phyloP scores from a whole-genome alignment of 257 asterid genomes.

The Solanum chaucha region DNA sequence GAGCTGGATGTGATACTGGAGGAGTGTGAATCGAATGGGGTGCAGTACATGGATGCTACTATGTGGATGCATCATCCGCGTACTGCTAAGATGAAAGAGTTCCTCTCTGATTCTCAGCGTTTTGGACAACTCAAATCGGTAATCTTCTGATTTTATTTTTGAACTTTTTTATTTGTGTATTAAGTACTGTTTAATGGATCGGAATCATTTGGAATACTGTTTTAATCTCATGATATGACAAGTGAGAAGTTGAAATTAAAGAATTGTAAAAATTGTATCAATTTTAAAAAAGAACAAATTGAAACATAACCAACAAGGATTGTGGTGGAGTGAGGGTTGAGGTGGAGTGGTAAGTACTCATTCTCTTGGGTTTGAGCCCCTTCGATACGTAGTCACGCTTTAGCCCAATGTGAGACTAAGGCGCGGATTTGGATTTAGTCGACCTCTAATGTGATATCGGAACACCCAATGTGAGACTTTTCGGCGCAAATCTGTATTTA shows the following conservation, averaged over 20 bases:
- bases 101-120: slow-evolving; percentile 14
- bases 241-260: no score
- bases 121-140: slow-evolving; percentile 32
- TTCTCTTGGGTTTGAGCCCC: no score
- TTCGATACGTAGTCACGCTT: no score
- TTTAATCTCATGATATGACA: neutral
- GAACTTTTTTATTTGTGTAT: neutral
- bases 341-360: no score
- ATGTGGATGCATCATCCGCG: slow-evolving; percentile 43
- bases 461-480: no score
- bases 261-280: rapidly evolving
- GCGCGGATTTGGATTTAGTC: no score
- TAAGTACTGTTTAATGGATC: neutral
- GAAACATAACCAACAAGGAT: neutral
- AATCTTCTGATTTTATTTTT: neutral
- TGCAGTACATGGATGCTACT: slow-evolving; percentile 40
- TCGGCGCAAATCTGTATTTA: no score
- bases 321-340: no score
- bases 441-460: rapidly evolving
- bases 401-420: no score
- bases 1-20: slow-evolving; percentile 27
- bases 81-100: slow-evolving; percentile 18
- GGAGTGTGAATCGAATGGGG: slow-evolving; percentile 32
- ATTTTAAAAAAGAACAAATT: no score
- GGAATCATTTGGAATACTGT: neutral